A percentile compares a stretch with the other conserved stretches of the same genome.
These are phyloP conservation scores for Cetradonia linearis DNA, from an alignment of 495 filamentous ascomycete species.

Conservation along the genomic window DNA sequence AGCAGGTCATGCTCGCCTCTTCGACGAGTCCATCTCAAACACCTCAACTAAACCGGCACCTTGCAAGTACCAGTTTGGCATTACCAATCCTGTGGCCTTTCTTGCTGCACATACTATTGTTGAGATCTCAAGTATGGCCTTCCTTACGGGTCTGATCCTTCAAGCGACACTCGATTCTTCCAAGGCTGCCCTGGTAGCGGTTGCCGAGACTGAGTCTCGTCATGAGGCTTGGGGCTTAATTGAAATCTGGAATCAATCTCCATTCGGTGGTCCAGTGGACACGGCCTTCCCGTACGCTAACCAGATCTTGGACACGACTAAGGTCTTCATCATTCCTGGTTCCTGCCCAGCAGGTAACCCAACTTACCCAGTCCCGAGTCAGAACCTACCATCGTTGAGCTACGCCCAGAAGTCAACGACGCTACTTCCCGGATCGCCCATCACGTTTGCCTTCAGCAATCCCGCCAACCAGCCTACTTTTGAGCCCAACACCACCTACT, in stretches of 20 bases:
- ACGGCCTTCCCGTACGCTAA: conserved; percentile 45
- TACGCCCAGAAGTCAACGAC: conserved; percentile 31
- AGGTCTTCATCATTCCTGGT: conserved; percentile 37
- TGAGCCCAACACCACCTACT: conserved; percentile 32
- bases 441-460: conserved; percentile 35
- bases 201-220: conserved; percentile 40
- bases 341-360: conserved; percentile 43
- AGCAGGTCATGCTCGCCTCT: conserved; percentile 46
- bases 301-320: conserved; percentile 44
- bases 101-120: conserved; percentile 38
- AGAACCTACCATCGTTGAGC: conserved; percentile 34
- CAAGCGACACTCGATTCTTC: conserved; percentile 31
- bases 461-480: conserved; percentile 35
- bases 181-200: conserved; percentile 38
- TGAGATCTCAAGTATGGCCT: conserved; percentile 46
- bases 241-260: conserved; percentile 40
- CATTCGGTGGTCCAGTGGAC: conserved; percentile 42
- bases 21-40: conserved; percentile 42
- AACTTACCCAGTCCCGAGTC: conserved; percentile 37
- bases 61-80: conserved; percentile 39
- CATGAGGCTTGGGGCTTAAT: conserved; percentile 43
- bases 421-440: conserved; percentile 35
- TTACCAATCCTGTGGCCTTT: conserved; percentile 31
- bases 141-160: conserved; percentile 41
- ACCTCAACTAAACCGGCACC: conserved; percentile 43